Evolutionary conservation across 805 yeast genomes (phyloP), one percentile per base, ranked within the genome.

Genomic region (Candida easanensis): DNA sequence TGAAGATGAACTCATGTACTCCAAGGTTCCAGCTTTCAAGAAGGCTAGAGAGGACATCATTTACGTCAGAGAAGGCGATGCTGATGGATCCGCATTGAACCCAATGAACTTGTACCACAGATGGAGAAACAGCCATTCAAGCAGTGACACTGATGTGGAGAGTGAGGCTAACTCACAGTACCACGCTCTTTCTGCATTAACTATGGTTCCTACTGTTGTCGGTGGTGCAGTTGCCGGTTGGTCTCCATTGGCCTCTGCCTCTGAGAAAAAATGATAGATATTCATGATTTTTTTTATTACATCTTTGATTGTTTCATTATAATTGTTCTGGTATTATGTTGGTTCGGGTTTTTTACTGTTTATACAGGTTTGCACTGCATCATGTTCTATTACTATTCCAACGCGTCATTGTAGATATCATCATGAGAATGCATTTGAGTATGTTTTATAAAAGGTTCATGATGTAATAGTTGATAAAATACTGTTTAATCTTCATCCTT

Each of bases 161-260:
- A 43, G 47, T 20, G 50, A 46, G 8, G 33, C 14, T 15, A 16
- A 49, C 16, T 9, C 44, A 14, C 51, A 46, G 8, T 44, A 38
- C 37, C 60, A 58, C 33, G 61, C 68, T 22, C 57, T 72, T 17
- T 66, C 71, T 18, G 75, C 76, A 2, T 53, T 72, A 42, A 66
- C 76, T 1, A 71, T 76, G 74, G 77, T 76, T 5, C 81, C 81
- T 1, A 70, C 77, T 15, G 66, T 74, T 41, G 79, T 76, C 10
- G 78, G 79, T 22, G 81, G 81, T 28, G 80, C 81, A 4, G 71
- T 76, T 34, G 80, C 79, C 14, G 81, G 81, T 5, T 71, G 76
- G 76, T 62, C 67, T 6, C 54, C 54, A n/a, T 25, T 49, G 38
- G 41, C 50, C 6, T 21, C 45, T 14, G 18, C 32, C 14, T 5